A percentile compares a stretch with the other conserved stretches of the same genome.
These are phyloP conservation scores for Kernera saxatilis DNA, from an alignment of 345 rosid genomes.

Conservation along the genomic window DNA sequence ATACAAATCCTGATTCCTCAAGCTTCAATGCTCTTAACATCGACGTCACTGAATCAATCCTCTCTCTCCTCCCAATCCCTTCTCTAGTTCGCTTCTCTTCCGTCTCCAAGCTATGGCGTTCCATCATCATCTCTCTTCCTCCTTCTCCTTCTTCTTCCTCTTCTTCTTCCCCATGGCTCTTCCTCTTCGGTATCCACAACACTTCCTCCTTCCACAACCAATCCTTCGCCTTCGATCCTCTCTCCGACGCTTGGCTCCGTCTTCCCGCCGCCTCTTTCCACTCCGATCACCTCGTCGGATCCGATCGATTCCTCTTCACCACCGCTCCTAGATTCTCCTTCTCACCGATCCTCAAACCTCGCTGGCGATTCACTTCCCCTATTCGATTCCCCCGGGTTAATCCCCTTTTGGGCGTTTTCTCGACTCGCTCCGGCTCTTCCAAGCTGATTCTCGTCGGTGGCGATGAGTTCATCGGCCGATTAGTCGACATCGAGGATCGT, in stretches of 20 bases:
- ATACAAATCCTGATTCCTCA: slow-evolving; percentile 25
- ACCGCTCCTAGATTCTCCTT: slow-evolving; percentile 61
- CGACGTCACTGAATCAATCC: slow-evolving; percentile 55
- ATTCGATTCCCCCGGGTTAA: slow-evolving; percentile 49
- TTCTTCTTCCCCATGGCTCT: slow-evolving; percentile 61
- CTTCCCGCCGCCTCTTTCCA: slow-evolving; percentile 47
- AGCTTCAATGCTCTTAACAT: slow-evolving; percentile 43
- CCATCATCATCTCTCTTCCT: slow-evolving; percentile 41
- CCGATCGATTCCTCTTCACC: slow-evolving; percentile 62
- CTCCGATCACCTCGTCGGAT: slow-evolving; percentile 38
- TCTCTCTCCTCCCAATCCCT: slow-evolving; percentile 68
- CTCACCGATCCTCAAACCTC: slow-evolving; percentile 47
- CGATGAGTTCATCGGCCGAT: slow-evolving; percentile 53
- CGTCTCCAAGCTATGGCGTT: slow-evolving; percentile 63
- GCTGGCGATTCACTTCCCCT: slow-evolving; percentile 52
- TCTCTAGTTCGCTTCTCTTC: slow-evolving; percentile 67
- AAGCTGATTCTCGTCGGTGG: slow-evolving; percentile 72
- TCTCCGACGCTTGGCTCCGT: slow-evolving; percentile 60
- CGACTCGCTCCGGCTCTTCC: slow-evolving; percentile 13
- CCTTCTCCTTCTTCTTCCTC: slow-evolving; percentile 16
- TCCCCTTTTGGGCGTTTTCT: slow-evolving; percentile 59
- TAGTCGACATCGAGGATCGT: slow-evolving; percentile 76
- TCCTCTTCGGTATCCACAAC: slow-evolving; percentile 86
- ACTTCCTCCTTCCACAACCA: slow-evolving; percentile 70
- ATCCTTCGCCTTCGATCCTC: slow-evolving; percentile 79